Evolutionary conservation across 352 stramenopile species (phyloP).

Genomic region (Bremia lactucae): DNA sequence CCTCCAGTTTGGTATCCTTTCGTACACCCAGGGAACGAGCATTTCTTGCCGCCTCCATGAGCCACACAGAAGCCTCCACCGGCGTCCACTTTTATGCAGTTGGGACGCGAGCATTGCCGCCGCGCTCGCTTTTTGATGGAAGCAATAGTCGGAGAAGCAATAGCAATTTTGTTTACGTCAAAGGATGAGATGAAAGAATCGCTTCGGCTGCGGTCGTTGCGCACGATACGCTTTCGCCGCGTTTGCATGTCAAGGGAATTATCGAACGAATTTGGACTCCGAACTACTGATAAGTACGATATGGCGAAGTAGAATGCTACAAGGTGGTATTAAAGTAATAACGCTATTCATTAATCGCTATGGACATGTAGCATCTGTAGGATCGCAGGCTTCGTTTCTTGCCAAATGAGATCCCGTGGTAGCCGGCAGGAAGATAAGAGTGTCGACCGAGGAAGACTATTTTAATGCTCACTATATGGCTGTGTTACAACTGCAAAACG

Average conservation of each 20-base stretch:
- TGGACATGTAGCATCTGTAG: too few species aligned
- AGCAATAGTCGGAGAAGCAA: conserved; percentile 1
- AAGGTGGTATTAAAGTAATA: not conserved
- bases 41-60: conserved; percentile 79
- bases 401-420: too few species aligned
- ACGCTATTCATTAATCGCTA: conserved; percentile 16
- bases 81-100: conserved; percentile 66
- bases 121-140: conserved; percentile 26
- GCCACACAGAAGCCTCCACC: conserved; percentile 74
- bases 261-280: too few species aligned
- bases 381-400: too few species aligned
- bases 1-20: conserved; percentile 77
- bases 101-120: conserved; percentile 35
- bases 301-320: not conserved
- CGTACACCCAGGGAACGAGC: conserved; percentile 46
- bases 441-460: too few species aligned
- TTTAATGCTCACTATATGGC: too few species aligned
- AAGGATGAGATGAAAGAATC: conserved; percentile 1
- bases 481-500: too few species aligned
- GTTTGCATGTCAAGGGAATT: conserved; percentile 15
- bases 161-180: too few species aligned
- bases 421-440: too few species aligned
- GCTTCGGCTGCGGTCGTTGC: not conserved
- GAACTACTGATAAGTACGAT: conserved; percentile 22
- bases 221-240: conserved; percentile 2